These are phyloP conservation scores for Rhodamnia argentea DNA, from an alignment of 345 rosid genomes.

Conservation along the genomic window DNA sequence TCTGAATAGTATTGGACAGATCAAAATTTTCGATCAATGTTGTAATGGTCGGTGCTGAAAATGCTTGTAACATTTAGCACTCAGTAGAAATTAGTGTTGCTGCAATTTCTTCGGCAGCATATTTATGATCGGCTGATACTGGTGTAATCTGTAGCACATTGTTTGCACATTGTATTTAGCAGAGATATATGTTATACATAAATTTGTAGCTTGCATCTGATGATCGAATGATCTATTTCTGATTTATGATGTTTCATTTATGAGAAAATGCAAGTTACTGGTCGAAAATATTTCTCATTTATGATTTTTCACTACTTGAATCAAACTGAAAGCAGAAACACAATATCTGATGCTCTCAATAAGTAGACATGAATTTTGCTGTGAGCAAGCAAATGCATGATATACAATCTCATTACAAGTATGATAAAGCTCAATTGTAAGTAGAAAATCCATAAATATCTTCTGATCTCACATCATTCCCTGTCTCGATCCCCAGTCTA, in stretches of 20 bases:
- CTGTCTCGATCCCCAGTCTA: neutral
- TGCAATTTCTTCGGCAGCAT: neutral
- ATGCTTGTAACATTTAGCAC: neutral
- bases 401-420: neutral
- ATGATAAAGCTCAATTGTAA: neutral
- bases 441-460: neutral
- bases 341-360: neutral
- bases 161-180: neutral
- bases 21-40: neutral
- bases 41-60: neutral
- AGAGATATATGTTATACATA: neutral
- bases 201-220: neutral
- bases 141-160: neutral
- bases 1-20: neutral
- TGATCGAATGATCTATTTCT: neutral
- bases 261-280: neutral
- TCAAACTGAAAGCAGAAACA: neutral
- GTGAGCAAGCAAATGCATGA: neutral
- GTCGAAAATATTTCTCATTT: neutral
- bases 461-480: neutral
- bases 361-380: neutral
- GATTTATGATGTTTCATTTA: neutral
- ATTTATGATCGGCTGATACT: neutral
- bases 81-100: neutral
- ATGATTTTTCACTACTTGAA: neutral